Percentiles rank a stretch among this genome's conserved stretches.
These are phyloP conservation scores for Didymella sp. DNA, from an alignment of 2,329 filamentous ascomycete species.

Conservation along the genomic window DNA sequence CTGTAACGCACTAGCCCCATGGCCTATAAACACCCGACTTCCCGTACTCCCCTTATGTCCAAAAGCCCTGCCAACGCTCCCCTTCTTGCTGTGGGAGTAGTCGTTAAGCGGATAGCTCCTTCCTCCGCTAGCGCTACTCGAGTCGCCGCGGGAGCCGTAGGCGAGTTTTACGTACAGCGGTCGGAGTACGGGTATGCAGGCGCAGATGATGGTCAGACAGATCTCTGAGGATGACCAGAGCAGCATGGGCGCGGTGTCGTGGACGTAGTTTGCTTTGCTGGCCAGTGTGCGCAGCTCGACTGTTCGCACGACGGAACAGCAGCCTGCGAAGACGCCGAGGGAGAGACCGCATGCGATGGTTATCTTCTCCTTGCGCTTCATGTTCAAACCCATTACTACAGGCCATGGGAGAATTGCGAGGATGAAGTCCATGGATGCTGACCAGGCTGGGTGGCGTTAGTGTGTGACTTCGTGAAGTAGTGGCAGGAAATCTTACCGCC, in stretches of 20 bases:
- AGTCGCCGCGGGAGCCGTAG: constrained; percentile 32
- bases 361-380: constrained; percentile 46
- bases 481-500: constrained; percentile 22
- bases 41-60: constrained; percentile 8
- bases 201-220: constrained; percentile 59
- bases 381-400: constrained; percentile 43
- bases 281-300: constrained; percentile 39
- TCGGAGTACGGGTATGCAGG: constrained; percentile 58
- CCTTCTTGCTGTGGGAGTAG: constrained; percentile 26
- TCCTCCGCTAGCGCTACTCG: constrained; percentile 19
- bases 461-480: background rate
- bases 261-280: constrained; percentile 40
- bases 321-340: constrained; percentile 42
- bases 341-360: constrained; percentile 42
- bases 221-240: constrained; percentile 49
- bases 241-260: constrained; percentile 42
- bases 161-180: constrained; percentile 51
- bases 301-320: constrained; percentile 43
- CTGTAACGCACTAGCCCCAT: constrained; percentile 25
- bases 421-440: constrained; percentile 45
- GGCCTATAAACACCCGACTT: constrained; percentile 31
- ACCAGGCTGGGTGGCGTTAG: constrained; percentile 35
- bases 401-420: constrained; percentile 47
- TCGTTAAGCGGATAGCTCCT: constrained; percentile 33
- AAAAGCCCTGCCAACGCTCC: constrained; percentile 11